These are phyloP conservation scores for Pyropia haitanensis DNA, from an alignment of 23 red algal genomes.

Conservation along the genomic window DNA sequence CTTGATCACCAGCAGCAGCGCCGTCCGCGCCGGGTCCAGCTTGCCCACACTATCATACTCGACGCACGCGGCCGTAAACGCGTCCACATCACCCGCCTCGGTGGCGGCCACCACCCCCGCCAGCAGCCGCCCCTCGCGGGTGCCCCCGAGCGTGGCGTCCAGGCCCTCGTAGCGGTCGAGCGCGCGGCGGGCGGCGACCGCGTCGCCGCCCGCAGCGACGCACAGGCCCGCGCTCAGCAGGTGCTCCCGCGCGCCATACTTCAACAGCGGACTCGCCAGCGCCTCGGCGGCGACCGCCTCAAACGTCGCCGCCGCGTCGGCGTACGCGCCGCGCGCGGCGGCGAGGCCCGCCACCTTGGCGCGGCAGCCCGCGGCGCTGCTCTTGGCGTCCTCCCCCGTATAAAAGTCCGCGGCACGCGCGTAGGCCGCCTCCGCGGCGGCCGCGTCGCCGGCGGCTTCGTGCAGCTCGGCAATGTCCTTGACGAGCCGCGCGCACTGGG, in stretches of 20 bases:
- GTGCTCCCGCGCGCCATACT: conserved; percentile 81
- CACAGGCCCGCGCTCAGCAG: conserved; percentile 83
- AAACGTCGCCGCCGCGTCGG: conserved; percentile 55
- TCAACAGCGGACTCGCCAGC: conserved; percentile 58
- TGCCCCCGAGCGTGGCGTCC: conserved; percentile 58
- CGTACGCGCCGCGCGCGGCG: conserved; percentile 56
- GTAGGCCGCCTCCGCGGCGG: conserved; percentile 44
- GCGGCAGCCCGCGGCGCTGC: conserved; percentile 71
- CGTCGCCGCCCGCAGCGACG: conserved; percentile 47
- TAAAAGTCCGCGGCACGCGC: conserved; percentile 79
- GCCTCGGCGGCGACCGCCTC: conserved; percentile 72
- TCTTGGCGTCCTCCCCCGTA: conserved; percentile 79
- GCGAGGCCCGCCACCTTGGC: conserved; percentile 75
- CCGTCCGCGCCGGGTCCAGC: conserved; percentile 89
- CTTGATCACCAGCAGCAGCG: conserved; percentile 79
- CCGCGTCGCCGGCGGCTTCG: conserved; percentile 35
- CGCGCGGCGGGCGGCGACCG: conserved; percentile 66
- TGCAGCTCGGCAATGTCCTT: conserved; percentile 91
- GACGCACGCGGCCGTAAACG: conserved; percentile 59
- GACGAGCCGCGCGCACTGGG: conserved; percentile 59
- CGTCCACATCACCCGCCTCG: conserved; percentile 67
- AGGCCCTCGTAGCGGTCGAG: conserved; percentile 55
- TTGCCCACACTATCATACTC: conserved; percentile 82
- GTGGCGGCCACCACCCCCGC: conserved; percentile 53
- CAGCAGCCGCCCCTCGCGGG: conserved; percentile 74